Evolutionary conservation across 78 protist species (phyloP).

Genomic region (Cyanophora paradoxa): DNA sequence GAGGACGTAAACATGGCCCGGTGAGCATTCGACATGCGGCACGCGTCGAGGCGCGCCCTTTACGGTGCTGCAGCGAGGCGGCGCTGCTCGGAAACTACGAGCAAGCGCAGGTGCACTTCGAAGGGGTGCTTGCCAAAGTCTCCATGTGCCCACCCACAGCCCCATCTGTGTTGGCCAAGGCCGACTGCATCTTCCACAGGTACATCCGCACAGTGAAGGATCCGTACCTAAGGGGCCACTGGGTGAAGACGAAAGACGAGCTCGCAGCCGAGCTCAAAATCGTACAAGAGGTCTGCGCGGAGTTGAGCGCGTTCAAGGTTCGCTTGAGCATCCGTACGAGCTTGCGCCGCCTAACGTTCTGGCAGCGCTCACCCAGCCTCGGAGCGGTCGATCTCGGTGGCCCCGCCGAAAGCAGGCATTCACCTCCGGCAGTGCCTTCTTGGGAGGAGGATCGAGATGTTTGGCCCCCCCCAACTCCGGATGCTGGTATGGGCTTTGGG

Average conservation of each 20-base stretch:
- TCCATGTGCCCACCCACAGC: too few relatives aligned
- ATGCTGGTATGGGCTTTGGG: too few relatives aligned
- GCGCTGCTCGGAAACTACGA: conserved; percentile 37
- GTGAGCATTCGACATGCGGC: too few relatives aligned
- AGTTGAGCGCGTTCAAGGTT: background rate
- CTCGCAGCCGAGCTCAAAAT: background rate
- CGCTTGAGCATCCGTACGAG: background rate
- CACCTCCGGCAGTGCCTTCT: background rate
- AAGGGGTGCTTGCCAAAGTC: conserved; percentile 6
- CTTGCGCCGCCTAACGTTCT: background rate
- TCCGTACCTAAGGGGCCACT: background rate
- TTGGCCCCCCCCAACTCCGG: background rate
- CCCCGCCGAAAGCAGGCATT: background rate
- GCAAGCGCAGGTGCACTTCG: conserved; percentile 19
- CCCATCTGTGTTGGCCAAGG: too few relatives aligned
- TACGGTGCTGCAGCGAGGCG: too few relatives aligned
- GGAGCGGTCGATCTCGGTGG: background rate
- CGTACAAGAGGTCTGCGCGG: background rate
- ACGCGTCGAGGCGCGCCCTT: too few relatives aligned
- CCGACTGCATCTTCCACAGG: too few relatives aligned
- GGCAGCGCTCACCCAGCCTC: background rate
- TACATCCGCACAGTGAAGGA: background rate
- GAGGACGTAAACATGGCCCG: too few relatives aligned
- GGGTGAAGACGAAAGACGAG: background rate
- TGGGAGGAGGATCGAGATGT: background rate